Evolutionary conservation across 1,284 basidiomycete species (phyloP), one percentile per base, ranked within the genome.

Genomic region (Blastosporella zonata): DNA sequence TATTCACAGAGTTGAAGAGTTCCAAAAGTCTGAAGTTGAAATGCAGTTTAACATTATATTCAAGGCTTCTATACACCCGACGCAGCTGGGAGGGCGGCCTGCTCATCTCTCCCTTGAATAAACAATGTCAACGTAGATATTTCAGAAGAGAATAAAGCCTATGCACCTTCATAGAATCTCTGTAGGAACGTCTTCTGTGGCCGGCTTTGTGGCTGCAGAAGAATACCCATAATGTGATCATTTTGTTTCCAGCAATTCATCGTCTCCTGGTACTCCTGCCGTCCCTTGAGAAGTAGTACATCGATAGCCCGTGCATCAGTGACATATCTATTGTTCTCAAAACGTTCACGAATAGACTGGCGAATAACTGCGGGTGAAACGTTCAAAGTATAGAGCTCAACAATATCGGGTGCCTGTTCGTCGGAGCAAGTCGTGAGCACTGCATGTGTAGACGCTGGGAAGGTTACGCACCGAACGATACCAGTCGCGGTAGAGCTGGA

Each of bases 171-270:
- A 52, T 86, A 87, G 67, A 93, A 93, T 73, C 84, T 90, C 67
- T 93, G 80, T 74, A 93, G 71, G 67, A 93, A 93, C 15, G 84
- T 80, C 59, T 78, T 77, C 58, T 73, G 72, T 6, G 79, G 78
- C 51, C 78, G 70, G 40, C 73, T 68, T 41, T 73, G 69, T 2
- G 67, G 64, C 52, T 77, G 66, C 52, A 89, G 67, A 41, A 89
- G 62, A 28, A 87, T 77, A 5, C 85, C 87, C 64, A 84, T 67
- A 20, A 91, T 70, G 63, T 90, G 88, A 54, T 89, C 85, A 34
- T 74, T 73, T 73, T 91, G 88, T 67, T 95, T 95, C 94, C 94
- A 97, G 59, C 79, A 81, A 66, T 97, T 97, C 77, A 97, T 79
- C 40, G 89, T 88, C 77, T 95, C 97, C 75, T 99, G 97, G 65